Conservation (phyloP, 768 basidiomycete genomes). For the Trametes villosa region DNA sequence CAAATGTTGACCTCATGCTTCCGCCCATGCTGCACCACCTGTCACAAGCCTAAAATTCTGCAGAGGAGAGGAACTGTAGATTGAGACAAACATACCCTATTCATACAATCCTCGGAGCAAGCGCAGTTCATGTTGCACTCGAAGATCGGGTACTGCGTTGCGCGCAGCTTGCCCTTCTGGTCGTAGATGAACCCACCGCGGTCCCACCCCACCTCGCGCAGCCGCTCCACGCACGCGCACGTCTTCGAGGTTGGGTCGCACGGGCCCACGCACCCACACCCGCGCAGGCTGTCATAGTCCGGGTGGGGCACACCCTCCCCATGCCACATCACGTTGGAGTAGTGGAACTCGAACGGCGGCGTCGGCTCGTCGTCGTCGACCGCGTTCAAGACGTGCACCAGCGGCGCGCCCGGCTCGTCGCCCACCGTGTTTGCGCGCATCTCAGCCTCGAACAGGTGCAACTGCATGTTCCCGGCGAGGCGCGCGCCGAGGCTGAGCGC, state of each 20-base stretch:
- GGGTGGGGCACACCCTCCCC: conserved; percentile 70
- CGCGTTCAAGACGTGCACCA: conserved; percentile 67
- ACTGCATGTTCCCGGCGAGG: conserved; percentile 44
- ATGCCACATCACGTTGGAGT: conserved; percentile 83
- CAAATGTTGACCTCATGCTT: conserved; percentile 62
- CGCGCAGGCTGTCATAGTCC: conserved; percentile 56
- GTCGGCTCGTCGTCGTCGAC: conserved; percentile 70
- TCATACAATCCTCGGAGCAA: conserved; percentile 81
- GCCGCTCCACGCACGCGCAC: conserved; percentile 70
- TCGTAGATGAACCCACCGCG: conserved; percentile 72
- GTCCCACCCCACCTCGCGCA: conserved; percentile 43
- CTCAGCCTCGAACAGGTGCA: conserved; percentile 61
- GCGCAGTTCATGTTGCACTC: conserved; percentile 86
- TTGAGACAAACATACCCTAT: conserved; percentile 59
- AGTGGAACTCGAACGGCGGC: conserved; percentile 87
- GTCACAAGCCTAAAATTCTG: not conserved
- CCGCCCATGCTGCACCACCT: conserved; percentile 88
- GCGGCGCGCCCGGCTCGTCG: conserved; percentile 72
- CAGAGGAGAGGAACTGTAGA: too few species aligned
- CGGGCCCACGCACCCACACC: conserved; percentile 76
- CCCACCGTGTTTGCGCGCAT: conserved; percentile 66
- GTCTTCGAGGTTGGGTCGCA: conserved; percentile 77
- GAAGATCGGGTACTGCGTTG: conserved; percentile 64
- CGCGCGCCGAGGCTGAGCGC: conserved; percentile 46
- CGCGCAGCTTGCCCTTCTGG: conserved; percentile 52